These are phyloP conservation scores for Hepatocystis sp. DNA, from an alignment of 169 alveolate genomes.

Conservation along the genomic window DNA sequence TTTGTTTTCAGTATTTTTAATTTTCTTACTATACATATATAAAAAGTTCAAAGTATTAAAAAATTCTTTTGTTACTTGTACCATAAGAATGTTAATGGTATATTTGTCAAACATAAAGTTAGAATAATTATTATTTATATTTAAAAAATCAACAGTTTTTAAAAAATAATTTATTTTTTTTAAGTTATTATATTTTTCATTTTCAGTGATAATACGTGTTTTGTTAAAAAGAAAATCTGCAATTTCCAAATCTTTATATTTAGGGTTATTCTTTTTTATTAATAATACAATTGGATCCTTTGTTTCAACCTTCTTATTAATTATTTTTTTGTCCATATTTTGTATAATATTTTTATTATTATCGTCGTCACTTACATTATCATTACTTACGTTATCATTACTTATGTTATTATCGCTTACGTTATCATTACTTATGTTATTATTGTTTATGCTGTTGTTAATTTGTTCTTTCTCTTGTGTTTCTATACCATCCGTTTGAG, in stretches of 20 bases:
- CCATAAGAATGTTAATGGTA: constrained; percentile 25
- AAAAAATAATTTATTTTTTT: constrained; percentile 31
- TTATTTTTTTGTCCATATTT: no score
- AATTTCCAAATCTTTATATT: no score
- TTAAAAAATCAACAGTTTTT: constrained; percentile 22
- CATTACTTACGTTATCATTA: no score
- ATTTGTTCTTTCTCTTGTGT: not conserved
- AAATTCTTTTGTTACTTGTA: constrained; percentile 31
- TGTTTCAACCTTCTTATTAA: no score
- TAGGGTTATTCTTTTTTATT: no score
- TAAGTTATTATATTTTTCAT: no score
- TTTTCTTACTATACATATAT: constrained; percentile 1
- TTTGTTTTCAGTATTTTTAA: no score
- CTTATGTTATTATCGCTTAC: no score
- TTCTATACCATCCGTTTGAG: not conserved
- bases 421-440: constrained; percentile 9
- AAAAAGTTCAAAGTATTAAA: constrained; percentile 6
- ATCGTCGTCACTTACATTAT: no score
- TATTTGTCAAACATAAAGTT: constrained; percentile 26
- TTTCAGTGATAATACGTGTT: not conserved
- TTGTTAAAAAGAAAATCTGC: no score
- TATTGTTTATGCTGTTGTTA: constrained; percentile 1
- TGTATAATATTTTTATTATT: no score
- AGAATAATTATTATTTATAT: not conserved
- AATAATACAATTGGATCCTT: no score